Evolutionary conservation across 768 basidiomycete species (phyloP).

Genomic region (Dacryopinax spathularia): DNA sequence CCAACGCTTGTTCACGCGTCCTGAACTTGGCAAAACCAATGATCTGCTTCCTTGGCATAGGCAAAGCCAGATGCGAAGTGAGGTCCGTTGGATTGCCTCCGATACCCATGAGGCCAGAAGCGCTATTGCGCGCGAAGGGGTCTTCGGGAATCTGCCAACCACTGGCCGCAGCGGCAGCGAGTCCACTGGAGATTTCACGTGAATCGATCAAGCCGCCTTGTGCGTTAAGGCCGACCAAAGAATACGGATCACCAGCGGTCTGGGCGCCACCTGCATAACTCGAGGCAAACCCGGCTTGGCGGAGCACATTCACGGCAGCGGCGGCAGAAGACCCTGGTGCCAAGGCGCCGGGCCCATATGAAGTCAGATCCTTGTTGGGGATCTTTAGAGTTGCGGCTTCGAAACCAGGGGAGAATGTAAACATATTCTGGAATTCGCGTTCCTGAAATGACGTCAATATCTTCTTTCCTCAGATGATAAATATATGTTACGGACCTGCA

Average conservation of each 20-base stretch:
- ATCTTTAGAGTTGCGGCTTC: conserved; percentile 97
- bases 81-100: conserved; percentile 18
- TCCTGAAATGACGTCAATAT: conserved; percentile 40
- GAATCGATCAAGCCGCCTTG: neutral
- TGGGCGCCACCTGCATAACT: neutral
- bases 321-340: conserved; percentile 23
- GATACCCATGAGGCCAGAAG: neutral
- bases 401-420: conserved; percentile 88
- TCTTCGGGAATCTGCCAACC: conserved; percentile 3
- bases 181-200: neutral
- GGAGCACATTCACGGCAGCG: conserved; percentile 20
- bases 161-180: neutral
- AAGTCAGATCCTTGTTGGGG: conserved; percentile 78
- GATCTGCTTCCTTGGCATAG: conserved; percentile 76
- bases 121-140: conserved; percentile 1
- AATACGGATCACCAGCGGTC: neutral
- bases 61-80: conserved; percentile 13
- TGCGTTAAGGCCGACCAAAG: neutral
- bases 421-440: conserved; percentile 99
- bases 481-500: conserved; percentile 55
- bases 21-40: conserved; percentile 97
- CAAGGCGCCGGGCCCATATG: conserved; percentile 39
- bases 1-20: conserved; percentile 70
- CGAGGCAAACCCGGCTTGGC: conserved; percentile 22
- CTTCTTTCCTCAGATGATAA: conserved; percentile 12